Evolutionary conservation across 208 protist species (phyloP), one percentile per base, ranked within the genome.

Genomic region (Trypanosoma avium): DNA sequence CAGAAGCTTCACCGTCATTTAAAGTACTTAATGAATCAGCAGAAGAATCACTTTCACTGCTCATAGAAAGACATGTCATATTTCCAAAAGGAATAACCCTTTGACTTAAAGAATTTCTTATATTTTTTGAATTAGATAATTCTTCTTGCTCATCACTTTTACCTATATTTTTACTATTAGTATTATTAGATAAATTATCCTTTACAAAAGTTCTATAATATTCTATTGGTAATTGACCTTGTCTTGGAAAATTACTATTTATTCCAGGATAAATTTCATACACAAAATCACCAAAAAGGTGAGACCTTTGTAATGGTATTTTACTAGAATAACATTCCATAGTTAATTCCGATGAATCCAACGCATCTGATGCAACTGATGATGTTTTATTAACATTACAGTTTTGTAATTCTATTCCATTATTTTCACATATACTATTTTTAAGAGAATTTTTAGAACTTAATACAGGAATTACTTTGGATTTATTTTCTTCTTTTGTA

Each of bases 231-330:
- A 72, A 27, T 40, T 72, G 66, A 24, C 22, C n/a, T 2, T 43
- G n/a, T 13, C 27, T 4, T n/a, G 29, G 36, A 3, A 43, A 10
- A 6, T 38, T 38, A 32, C 8, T 22, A 50, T 30, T 43, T 10
- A 42, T 27, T 36, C 30, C 36, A 45, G 35, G 6, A 9, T 36
- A 17, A 21, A 52, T n/a, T 33, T 58, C 66, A 40, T 72, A 72
- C 13, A 64, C 35, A 21, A 60, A 72, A 5, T 38, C 50, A 22
- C 66, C 66, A 72, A 72, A 65, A n/a, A 48, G 58, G 43, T 65
- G 66, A 21, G 66, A 65, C 5, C 5, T 33, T 0, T 12, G 29
- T 4, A 6, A 1, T 17, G n/a, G 6, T n/a, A 19, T 24, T 6
- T 1, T 8, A 24, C 29, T 43, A 15, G 40, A 13, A 12, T 9